Conservation (phyloP, 345 rosid species). For the Gossypium anomalum region DNA sequence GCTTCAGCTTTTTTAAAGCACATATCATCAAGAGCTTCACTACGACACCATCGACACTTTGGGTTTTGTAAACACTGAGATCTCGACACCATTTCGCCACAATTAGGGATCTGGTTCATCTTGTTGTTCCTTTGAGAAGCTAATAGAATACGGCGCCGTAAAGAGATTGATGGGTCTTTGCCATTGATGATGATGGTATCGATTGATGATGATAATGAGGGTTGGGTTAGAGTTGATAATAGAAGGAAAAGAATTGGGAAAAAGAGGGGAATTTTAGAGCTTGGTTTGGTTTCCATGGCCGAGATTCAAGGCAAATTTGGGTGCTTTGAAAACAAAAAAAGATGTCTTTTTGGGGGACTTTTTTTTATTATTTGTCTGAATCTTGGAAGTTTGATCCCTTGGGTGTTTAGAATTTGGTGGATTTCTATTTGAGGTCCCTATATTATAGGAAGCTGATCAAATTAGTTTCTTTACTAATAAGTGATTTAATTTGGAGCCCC, state of each 20-base stretch:
- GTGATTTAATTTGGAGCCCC: no score
- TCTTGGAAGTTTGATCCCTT: no score
- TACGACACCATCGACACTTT: slow-evolving; percentile 75
- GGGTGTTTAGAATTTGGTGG: no score
- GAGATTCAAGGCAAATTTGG: not conserved
- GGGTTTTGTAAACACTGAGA: slow-evolving; percentile 54
- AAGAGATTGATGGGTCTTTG: not conserved
- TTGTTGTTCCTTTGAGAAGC: slow-evolving; percentile 32
- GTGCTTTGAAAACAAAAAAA: not conserved
- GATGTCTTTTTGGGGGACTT: no score
- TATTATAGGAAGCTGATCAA: no score
- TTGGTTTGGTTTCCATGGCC: slow-evolving; percentile 16
- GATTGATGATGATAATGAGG: slow-evolving; percentile 9
- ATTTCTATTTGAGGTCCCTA: no score
- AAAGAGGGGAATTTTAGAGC: slow-evolving; percentile 21
- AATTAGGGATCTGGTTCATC: slow-evolving; percentile 40
- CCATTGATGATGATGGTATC: not conserved
- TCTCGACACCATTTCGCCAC: slow-evolving; percentile 51
- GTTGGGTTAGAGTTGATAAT: not conserved
- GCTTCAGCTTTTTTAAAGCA: slow-evolving; percentile 65
- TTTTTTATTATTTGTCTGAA: no score
- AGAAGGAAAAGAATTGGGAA: slow-evolving; percentile 18
- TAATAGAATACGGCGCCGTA: slow-evolving; percentile 26
- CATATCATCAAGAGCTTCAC: slow-evolving; percentile 68
- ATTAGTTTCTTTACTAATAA: no score